These are phyloP conservation scores for Elsinoe batatas DNA, from an alignment of 2,329 filamentous ascomycete genomes.

Conservation along the genomic window DNA sequence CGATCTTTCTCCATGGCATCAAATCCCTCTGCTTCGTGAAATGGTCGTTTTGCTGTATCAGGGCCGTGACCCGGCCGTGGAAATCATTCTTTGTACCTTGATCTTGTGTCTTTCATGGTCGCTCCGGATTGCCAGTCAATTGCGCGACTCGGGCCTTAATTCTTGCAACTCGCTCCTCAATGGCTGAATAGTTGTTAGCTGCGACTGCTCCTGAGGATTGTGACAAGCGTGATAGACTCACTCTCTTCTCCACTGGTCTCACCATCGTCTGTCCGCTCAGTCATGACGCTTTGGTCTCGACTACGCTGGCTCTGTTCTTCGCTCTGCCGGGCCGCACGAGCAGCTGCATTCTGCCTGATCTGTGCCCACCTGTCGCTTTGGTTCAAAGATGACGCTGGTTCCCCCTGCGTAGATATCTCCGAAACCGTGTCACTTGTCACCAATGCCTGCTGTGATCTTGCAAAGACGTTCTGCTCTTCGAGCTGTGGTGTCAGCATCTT, in stretches of 20 bases:
- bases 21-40: neutral
- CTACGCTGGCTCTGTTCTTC: slow-evolving; percentile 49
- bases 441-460: slow-evolving; percentile 9
- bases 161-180: slow-evolving; percentile 89
- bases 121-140: slow-evolving; percentile 47
- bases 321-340: slow-evolving; percentile 58
- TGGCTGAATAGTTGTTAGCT: slow-evolving; percentile 48
- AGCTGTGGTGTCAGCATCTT: slow-evolving; percentile 7
- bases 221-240: slow-evolving; percentile 41
- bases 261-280: slow-evolving; percentile 59
- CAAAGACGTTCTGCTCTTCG: slow-evolving; percentile 3
- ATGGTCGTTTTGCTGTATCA: neutral
- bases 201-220: slow-evolving; percentile 5
- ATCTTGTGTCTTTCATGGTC: neutral
- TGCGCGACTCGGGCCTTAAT: slow-evolving; percentile 97
- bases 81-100: neutral
- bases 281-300: slow-evolving; percentile 42
- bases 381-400: neutral
- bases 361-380: slow-evolving; percentile 79
- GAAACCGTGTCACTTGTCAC: slow-evolving; percentile 10
- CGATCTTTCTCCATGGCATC: neutral
- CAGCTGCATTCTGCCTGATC: slow-evolving; percentile 87
- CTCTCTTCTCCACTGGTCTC: slow-evolving; percentile 94
- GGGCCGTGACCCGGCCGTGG: too few relatives aligned
- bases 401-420: slow-evolving; percentile 12